Evolutionary conservation across 257 asterid genomes (phyloP), one percentile per base, ranked within the genome.

Genomic region (Solanum medicagineum): DNA sequence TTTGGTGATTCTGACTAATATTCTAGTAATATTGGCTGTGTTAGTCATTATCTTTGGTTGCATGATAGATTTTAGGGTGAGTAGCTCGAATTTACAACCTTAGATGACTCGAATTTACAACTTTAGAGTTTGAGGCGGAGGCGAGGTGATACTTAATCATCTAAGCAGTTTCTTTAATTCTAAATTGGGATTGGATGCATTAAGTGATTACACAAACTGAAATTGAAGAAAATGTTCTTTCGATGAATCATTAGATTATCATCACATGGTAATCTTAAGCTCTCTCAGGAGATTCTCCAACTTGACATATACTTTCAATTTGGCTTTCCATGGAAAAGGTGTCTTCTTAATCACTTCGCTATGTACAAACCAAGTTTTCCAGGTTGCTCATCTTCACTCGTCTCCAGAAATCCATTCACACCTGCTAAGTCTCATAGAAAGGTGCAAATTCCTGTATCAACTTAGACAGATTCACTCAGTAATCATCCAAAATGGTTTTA

Each of bases 361-460:
- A 83, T 63, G 79, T 24, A 47, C 47, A 63, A 82, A 63, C 59
- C 45, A 22, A 57, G 60, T 36, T 51, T 83, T 56, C 65, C 80
- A 26, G 56, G 40, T 49, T 7, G 65, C 79, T 56, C 86, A 73
- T 54, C 11, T 74, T 73, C 85, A 85, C 59, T 54, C 13, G 62
- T 56, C 81, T 77, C 53, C 88, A 75, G 49, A 45, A 82, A 66
- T 81, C 83, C 19, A 66, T 57, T 81, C 26, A 85, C 24, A 77
- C 62, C 45, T 66, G 17, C 81, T 24, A 42, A 17, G 10, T 51
- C 81, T 84, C 56, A 40, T 81, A 36, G 60, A 26, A 15, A 49
- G 16, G 17, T 81, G 89, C 87, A 84, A 83, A 84, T 86, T 85
- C 49, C 63, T 84, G 83, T 80, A 81, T 55, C 87, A 88, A 20